Conservation (phyloP, 805 yeast genomes). For the Dipodascus geniculatus region DNA sequence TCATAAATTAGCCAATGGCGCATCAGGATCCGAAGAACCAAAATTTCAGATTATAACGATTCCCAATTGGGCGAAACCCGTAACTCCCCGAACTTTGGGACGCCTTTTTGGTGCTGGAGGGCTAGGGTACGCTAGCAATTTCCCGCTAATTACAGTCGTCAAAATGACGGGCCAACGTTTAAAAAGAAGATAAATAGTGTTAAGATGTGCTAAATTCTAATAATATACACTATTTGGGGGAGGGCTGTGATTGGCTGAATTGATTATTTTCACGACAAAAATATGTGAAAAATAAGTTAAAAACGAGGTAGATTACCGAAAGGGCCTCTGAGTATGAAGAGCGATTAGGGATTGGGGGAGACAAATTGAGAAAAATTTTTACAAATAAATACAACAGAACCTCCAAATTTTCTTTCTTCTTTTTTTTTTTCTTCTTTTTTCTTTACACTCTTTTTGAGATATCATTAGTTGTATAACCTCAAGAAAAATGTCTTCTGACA, state of each 20-base stretch:
- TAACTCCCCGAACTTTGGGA: neutral
- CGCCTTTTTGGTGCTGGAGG: no score
- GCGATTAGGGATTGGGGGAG: no score
- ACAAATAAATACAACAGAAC: neutral
- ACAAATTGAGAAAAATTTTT: neutral
- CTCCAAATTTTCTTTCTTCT: neutral
- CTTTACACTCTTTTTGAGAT: slow-evolving; percentile 1
- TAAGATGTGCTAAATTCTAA: neutral
- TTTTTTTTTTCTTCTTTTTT: neutral
- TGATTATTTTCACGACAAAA: no score
- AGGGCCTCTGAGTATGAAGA: no score
- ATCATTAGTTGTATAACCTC: neutral
- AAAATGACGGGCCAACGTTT: no score
- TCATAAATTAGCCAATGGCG: neutral
- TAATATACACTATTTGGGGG: no score
- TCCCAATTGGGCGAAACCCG: neutral
- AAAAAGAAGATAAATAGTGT: no score
- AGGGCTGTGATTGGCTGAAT: no score
- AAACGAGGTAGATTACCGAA: neutral
- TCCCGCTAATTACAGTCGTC: no score
- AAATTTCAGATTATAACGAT: neutral
- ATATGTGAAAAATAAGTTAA: neutral
- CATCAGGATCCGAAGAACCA: no score
- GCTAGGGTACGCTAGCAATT: no score
- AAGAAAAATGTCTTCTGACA: slow-evolving; percentile 1